Conservation (phyloP, 495 filamentous ascomycete species). For the Chaetomium cochliodes region DNA sequence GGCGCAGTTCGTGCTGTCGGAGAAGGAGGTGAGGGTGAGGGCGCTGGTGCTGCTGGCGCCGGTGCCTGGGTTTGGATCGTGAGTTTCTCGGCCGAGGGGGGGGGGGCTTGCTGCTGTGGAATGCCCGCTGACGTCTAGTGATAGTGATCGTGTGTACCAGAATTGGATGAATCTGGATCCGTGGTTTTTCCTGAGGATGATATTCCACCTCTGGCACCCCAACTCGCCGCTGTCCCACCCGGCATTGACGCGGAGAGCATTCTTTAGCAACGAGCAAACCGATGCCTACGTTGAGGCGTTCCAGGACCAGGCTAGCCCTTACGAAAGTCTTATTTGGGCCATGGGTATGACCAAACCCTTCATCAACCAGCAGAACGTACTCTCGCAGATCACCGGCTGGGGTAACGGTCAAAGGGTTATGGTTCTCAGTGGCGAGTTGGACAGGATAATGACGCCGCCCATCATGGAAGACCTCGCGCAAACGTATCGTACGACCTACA, state of each 20-base stretch:
- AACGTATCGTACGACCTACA: constrained; percentile 44
- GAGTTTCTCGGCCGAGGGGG: too few species aligned
- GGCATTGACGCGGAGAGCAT: constrained; percentile 39
- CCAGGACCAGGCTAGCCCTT: constrained; percentile 39
- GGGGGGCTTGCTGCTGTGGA: too few species aligned
- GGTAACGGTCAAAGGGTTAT: constrained; percentile 32
- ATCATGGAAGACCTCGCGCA: constrained; percentile 40
- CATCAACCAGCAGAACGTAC: constrained; percentile 35
- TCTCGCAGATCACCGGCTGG: constrained; percentile 38
- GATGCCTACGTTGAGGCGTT: constrained; percentile 35
- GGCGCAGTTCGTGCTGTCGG: constrained; percentile 45
- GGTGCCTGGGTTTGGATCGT: constrained; percentile 48
- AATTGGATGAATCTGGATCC: constrained; percentile 48
- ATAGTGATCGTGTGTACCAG: constrained; percentile 40
- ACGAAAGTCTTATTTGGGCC: constrained; percentile 49
- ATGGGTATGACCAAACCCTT: constrained; percentile 45
- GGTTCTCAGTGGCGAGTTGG: constrained; percentile 42
- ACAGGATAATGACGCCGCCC: constrained; percentile 30
- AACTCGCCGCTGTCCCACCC: constrained; percentile 50
- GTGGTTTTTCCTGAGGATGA: constrained; percentile 43
- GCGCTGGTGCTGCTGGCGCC: constrained; percentile 42
- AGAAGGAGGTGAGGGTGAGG: constrained; percentile 39
- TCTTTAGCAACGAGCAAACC: constrained; percentile 42
- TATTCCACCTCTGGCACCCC: constrained; percentile 46
- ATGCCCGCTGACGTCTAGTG: not conserved